Percentiles rank a stretch among this genome's conserved stretches.
Conservation (phyloP, 179 eudicot genomes). For the Drosera spatulata region DNA sequence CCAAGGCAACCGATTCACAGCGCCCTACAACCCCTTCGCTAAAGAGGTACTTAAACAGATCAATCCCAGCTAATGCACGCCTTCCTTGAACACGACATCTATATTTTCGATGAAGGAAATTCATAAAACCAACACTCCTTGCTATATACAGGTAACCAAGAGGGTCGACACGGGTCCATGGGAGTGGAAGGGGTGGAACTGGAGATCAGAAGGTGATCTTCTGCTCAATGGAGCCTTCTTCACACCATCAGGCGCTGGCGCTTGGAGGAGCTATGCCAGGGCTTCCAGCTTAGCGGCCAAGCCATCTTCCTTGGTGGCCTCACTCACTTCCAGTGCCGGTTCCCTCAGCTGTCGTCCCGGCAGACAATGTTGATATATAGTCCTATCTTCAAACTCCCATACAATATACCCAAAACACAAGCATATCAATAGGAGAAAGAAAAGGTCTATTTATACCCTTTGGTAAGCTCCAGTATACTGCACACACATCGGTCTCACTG, state of each 20-base stretch:
- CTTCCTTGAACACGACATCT: slow-evolving; percentile 2
- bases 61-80: not conserved
- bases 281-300: slow-evolving; percentile 87
- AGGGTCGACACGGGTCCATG: slow-evolving; percentile 28
- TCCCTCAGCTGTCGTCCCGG: slow-evolving; percentile 58
- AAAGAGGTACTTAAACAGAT: slow-evolving; percentile 48
- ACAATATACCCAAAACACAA: slow-evolving; percentile 6
- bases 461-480: not conserved
- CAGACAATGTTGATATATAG: slow-evolving; percentile 24
- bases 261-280: slow-evolving; percentile 61
- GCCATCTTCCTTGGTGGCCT: slow-evolving; percentile 49
- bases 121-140: not conserved
- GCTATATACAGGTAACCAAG: slow-evolving; percentile 52
- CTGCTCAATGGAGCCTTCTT: slow-evolving; percentile 77
- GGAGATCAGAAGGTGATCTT: slow-evolving; percentile 92
- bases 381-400: slow-evolving; percentile 3
- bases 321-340: slow-evolving; percentile 65
- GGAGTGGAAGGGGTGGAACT: slow-evolving; percentile 73
- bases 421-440: not conserved
- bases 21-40: slow-evolving; percentile 53
- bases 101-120: not conserved
- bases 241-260: slow-evolving; percentile 66
- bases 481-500: not conserved
- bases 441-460: not conserved
- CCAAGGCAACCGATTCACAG: slow-evolving; percentile 79